Evolutionary conservation across 257 asterid species (phyloP).

Genomic region (Plantago elongata): DNA sequence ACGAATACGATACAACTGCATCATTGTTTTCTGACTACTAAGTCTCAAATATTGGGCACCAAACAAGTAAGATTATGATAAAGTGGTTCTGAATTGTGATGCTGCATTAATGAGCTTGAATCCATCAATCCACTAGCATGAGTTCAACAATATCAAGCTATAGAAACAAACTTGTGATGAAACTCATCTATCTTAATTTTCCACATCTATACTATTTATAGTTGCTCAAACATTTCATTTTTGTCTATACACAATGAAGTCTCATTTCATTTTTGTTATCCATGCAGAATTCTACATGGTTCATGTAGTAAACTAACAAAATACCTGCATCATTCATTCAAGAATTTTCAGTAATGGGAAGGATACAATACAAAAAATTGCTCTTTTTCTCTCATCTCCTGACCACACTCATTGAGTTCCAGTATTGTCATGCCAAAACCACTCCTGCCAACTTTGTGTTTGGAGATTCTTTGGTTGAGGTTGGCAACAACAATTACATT

Average conservation of each 20-base stretch:
- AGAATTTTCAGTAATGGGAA: conserved; percentile 28
- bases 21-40: too few relatives aligned
- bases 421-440: conserved; percentile 23
- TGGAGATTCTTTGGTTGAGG: conserved; percentile 83
- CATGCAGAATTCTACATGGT: neutral
- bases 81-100: neutral
- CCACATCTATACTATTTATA: neutral
- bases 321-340: conserved; percentile 1
- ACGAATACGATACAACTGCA: too few relatives aligned
- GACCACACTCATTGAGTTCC: conserved; percentile 11
- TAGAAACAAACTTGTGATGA: conserved; percentile 13
- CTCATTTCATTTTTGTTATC: conserved; percentile 1
- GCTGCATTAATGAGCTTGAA: conserved; percentile 29
- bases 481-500: conserved; percentile 73
- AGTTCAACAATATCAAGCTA: conserved; percentile 15
- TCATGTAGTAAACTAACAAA: neutral
- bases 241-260: neutral
- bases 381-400: conserved; percentile 16
- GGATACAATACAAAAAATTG: conserved; percentile 1
- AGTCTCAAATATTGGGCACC: too few relatives aligned
- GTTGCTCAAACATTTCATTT: neutral
- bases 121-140: too few relatives aligned
- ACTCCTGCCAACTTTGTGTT: conserved; percentile 52
- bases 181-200: neutral
- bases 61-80: too few relatives aligned